Base-by-base conservation (phyloP, 1,284 basidiomycete genomes). In the Moniliophthora roreri region DNA sequence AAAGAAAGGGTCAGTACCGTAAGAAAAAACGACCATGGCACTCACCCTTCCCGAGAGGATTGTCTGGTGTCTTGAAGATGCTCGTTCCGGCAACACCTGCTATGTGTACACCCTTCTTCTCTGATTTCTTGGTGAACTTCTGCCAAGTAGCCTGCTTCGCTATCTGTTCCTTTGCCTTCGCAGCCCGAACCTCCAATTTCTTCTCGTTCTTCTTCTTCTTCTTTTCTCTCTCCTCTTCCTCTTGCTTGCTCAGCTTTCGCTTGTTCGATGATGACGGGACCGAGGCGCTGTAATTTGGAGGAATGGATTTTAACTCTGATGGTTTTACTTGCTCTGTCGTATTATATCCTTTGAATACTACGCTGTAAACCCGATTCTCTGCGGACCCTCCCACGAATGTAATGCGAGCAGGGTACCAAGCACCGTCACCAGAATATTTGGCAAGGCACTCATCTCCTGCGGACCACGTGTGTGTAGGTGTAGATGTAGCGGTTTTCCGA, bases 151-250 rank as follows among this genome's bases (percentile, higher is more conserved):
- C 84, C 76, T 98, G 93, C 74, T 96, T 96, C 55, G 82, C 81
- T 48, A 79, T 81, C 71, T 95, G 93, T 66, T 96, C 94, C 67
- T 93, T 91, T 8, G 93, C 87, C 72, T 96, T 96, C 16, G 85
- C 84, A 40, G 93, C 91, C 64, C 86, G 87, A 6, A 76, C 81
- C 74, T 95, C 93, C 54, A 93, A 67, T 74, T 97, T 97, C 78
- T 96, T 97, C 75, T 98, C 95, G 65, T 94, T 97, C 76, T 92
- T 93, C 77, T 91, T 92, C 79, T 95, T 95, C 81, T 95, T 96
- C 73, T 77, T 80, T 64, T 93, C 93, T 69, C 87, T 85, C 74
- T 95, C 94, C 63, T 95, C 92, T 62, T 91, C 92, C 74, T 94
- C 90, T 65, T 76, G 84, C 62, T 88, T 84, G 65, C 77, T 84